These are phyloP conservation scores for Circinella minor DNA, from an alignment of 371 early-diverging fungal species.

Conservation along the genomic window DNA sequence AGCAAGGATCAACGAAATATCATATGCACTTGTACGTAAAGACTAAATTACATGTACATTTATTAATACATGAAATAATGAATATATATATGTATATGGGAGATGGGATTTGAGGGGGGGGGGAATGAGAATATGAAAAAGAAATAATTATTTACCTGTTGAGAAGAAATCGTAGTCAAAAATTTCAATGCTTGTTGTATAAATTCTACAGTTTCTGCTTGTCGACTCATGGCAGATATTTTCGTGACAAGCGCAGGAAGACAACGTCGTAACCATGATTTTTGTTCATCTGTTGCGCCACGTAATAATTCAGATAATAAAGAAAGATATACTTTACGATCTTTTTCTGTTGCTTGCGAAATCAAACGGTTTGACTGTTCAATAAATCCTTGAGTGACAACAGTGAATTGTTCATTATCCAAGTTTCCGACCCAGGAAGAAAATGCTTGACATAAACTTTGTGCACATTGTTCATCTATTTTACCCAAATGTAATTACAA, in stretches of 20 bases:
- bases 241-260: conserved; percentile 43
- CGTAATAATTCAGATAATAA: conserved; percentile 22
- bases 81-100: too few relatives aligned
- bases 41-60: background rate
- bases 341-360: conserved; percentile 24
- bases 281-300: conserved; percentile 31
- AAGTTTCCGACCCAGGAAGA: conserved; percentile 33
- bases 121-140: too few relatives aligned
- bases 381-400: conserved; percentile 28
- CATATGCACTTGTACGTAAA: background rate
- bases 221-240: conserved; percentile 41
- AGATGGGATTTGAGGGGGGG: too few relatives aligned
- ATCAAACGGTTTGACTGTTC: conserved; percentile 26
- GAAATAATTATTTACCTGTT: background rate
- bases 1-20: conserved; percentile 35
- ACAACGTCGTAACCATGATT: conserved; percentile 40
- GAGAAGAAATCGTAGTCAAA: conserved; percentile 40
- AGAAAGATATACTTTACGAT: conserved; percentile 31
- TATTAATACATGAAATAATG: too few relatives aligned
- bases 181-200: conserved; percentile 40
- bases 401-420: conserved; percentile 33
- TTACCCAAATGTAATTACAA: background rate
- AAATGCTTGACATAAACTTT: conserved; percentile 27
- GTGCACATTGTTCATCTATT: conserved; percentile 20
- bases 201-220: conserved; percentile 38